Evolutionary conservation across 257 asterid genomes (phyloP).

Genomic region (Solanum medicagineum): DNA sequence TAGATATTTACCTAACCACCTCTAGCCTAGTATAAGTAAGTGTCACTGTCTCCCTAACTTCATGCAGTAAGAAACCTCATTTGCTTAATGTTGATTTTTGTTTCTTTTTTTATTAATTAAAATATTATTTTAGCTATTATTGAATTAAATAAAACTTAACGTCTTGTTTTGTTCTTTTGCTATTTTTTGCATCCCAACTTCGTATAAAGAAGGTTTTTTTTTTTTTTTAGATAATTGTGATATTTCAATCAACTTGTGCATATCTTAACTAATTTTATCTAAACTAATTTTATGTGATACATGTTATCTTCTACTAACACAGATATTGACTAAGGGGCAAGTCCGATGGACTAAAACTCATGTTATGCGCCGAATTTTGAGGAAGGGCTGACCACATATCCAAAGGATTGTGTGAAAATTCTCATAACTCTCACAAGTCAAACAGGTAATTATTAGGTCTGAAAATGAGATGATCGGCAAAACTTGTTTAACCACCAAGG

Average conservation of each 20-base stretch:
- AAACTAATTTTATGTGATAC: not conserved
- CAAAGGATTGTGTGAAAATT: not conserved
- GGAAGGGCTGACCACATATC: too few relatives aligned
- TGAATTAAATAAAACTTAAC: not conserved
- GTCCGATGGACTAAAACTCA: too few relatives aligned
- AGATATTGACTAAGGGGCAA: not conserved
- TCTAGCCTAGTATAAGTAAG: not conserved
- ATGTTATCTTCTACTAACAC: not conserved
- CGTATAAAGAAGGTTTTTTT: not conserved
- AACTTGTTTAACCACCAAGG: slow-evolving; percentile 8
- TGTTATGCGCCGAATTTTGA: too few relatives aligned
- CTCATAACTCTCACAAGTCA: not conserved
- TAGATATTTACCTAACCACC: not conserved
- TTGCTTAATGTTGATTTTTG: not conserved
- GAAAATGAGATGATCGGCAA: not conserved
- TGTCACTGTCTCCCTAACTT: slow-evolving; percentile 3
- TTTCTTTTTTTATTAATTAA: not conserved
- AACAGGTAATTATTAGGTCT: slow-evolving; percentile 5
- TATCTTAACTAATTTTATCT: not conserved
- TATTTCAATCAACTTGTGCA: fast-evolving
- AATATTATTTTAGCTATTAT: not conserved
- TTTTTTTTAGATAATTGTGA: not conserved
- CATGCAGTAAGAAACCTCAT: not conserved
- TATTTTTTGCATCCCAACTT: not conserved
- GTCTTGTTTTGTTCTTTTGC: not conserved